phyloP scores from a whole-genome alignment of 139 green algal genomes.

The Micromonas pusilla region DNA sequence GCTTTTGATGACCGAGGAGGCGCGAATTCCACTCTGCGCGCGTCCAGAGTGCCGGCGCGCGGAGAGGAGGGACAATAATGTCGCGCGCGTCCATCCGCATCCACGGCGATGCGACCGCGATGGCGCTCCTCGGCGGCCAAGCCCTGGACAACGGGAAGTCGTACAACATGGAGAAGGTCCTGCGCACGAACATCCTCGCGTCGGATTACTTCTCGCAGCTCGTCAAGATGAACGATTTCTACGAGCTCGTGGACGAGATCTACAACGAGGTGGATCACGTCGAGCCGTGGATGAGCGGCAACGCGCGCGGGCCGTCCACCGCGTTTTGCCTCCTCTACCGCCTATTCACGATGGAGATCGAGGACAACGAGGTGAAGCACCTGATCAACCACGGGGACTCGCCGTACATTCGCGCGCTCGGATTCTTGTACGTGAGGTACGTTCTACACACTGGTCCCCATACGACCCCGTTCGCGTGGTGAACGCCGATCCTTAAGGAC shows the following conservation, averaged over 20 bases:
- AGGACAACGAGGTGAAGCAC: constrained; percentile 51
- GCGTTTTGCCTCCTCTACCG: constrained; percentile 87
- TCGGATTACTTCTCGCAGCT: constrained; percentile 8
- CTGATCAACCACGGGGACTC: constrained; percentile 84
- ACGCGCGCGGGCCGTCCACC: constrained; percentile 80
- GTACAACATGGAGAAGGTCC: constrained; percentile 5
- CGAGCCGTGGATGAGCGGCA: constrained; percentile 95
- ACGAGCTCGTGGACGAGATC: constrained; percentile 77
- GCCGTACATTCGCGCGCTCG: constrained; percentile 87
- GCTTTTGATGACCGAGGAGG: too few relatives aligned
- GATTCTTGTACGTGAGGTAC: constrained; percentile 22
- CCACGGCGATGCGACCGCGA: not conserved
- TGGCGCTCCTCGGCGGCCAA: not conserved
- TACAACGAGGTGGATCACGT: constrained; percentile 57
- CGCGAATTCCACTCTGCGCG: too few relatives aligned
- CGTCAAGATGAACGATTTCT: not conserved
- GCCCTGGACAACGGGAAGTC: not conserved
- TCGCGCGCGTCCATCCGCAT: too few relatives aligned
- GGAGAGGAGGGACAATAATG: too few relatives aligned
- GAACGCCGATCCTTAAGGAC: too few relatives aligned
- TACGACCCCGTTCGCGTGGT: too few relatives aligned
- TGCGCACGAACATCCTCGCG: not conserved
- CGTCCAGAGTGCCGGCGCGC: too few relatives aligned
- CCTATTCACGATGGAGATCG: constrained; percentile 66
- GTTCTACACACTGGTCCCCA: too few relatives aligned